Evolutionary conservation across 768 basidiomycete genomes (phyloP), one percentile per base, ranked within the genome.

Genomic region (Suillus americanus): DNA sequence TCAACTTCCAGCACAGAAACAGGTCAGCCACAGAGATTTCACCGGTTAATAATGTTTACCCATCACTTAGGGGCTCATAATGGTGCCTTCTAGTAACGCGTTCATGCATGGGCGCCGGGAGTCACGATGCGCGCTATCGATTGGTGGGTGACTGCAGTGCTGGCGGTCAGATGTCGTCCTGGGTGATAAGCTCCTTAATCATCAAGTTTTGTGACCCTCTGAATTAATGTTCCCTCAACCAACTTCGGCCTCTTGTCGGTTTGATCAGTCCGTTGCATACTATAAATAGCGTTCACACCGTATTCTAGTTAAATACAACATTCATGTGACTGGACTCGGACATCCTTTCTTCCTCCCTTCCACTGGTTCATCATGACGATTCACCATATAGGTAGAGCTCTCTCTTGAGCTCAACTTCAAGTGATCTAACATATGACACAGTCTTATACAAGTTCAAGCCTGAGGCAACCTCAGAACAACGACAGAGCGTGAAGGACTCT

Each of bases 381-480:
- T 54, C 62, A 51, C 14, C 72, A 75, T 63, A 60, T 70, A 63
- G 38, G 74, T 75, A 63, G 8, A 20, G 35, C 40, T 33, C 60
- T 4, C 12, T n/a, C 38, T 23, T 20, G 20, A 23, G 28, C 14
- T 23, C 5, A 62, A 16, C 3, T 35, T 54, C 16, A 37, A 13
- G 30, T 51, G 50, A 5, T 41, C 35, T 60, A 35, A 61, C 37
- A 8, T 20, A 35, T 23, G 46, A 12, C 6, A 38, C 51, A 60
- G 74, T 75, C 45, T 30, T 74, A 33, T 62, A 65, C 67, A 74
- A 72, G 53, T 74, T 64, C 64, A 75, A 69, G 56, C 66, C 48
- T 30, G 70, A 68, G 23, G 41, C 59, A 7, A 28, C 65, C 1
- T 61, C 62, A 2, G 61, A 59, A 13, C 70, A 67, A 20, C 48